Evolutionary conservation across 352 stramenopile species (phyloP), one percentile per base, ranked within the genome.

Genomic region (Thraustotheca clavata): DNA sequence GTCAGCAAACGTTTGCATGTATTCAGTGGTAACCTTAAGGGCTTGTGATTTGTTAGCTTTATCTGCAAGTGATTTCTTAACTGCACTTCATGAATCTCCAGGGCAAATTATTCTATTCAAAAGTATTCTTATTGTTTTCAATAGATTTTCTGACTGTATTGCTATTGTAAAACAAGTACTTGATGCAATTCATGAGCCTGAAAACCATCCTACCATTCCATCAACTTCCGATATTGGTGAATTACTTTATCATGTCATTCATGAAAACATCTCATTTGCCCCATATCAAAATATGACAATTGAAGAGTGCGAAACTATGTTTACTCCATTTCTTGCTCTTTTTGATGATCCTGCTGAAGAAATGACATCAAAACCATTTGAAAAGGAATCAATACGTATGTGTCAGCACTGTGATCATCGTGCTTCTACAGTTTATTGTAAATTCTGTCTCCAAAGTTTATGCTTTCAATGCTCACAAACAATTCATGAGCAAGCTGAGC

Each of bases 401-500:
- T 65, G 57, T 16, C 57, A 65, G 39, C 57, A 65, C 18, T 65
- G 57, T 24, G 57, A 65, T 46, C 41, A 54, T 32, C 14, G n/a
- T 2, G 7, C 27, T 2, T 29, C 57, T 20, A 55, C 57, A 12
- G 29, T 65, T 18, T 65, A 65, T 33, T 65, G 57, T 33, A 52
- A 54, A 14, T 43, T 65, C n/a, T 65, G 57, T 40, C 57, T 49
- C 26, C 57, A 65, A 20, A 32, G 20, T 4, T 33, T 65, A 2
- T 65, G 57, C 41, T 33, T 36, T 12, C 5, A 33, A 22, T 65
- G 57, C 57, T 47, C 57, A 6, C 9, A 32, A n/a, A 27, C 41
- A 7, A 65, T 65, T 34, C 57, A 65, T n/a, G 41, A 65, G 57
- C 41, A 65, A 31, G 57, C 57, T 11, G 41, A 65, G 41, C 57